Conservation (phyloP, 345 rosid species). For the Citrus sinensis region DNA sequence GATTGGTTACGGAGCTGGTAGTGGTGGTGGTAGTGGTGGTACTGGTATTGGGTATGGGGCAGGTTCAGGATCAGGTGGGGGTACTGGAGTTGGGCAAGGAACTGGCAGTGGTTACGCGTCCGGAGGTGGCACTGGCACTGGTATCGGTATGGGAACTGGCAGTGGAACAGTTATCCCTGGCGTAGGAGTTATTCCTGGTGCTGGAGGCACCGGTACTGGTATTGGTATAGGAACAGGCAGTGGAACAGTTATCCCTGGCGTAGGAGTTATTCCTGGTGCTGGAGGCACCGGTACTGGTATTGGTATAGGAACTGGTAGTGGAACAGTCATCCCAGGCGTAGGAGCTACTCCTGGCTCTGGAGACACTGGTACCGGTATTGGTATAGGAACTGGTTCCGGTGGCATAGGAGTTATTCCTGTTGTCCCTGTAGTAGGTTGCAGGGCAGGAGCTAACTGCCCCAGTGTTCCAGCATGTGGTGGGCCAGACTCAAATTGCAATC, state of each 20-base stretch:
- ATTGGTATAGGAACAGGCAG: constrained; percentile 28
- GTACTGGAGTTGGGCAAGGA: constrained; percentile 13
- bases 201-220: neutral
- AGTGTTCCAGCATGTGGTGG: neutral
- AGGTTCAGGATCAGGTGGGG: constrained; percentile 1
- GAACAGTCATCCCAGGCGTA: neutral
- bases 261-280: neutral
- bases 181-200: neutral
- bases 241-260: neutral
- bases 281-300: constrained; percentile 13
- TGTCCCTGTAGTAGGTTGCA: neutral
- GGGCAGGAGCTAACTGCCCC: neutral
- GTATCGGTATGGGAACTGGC: constrained; percentile 30
- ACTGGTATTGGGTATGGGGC: constrained; percentile 10
- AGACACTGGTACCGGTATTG: neutral
- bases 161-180: neutral
- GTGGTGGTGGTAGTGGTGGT: neutral
- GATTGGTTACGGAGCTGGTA: neutral
- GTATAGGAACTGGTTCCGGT: constrained; percentile 31
- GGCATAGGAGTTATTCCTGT: neutral
- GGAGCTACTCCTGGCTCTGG: neutral
- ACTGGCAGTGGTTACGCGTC: constrained; percentile 22
- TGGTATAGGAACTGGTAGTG: constrained; percentile 33
- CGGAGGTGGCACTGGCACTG: constrained; percentile 14
- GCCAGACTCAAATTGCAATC: neutral